Base-by-base conservation (phyloP, 495 filamentous ascomycete species). In the Tuber microsphaerosporum region DNA sequence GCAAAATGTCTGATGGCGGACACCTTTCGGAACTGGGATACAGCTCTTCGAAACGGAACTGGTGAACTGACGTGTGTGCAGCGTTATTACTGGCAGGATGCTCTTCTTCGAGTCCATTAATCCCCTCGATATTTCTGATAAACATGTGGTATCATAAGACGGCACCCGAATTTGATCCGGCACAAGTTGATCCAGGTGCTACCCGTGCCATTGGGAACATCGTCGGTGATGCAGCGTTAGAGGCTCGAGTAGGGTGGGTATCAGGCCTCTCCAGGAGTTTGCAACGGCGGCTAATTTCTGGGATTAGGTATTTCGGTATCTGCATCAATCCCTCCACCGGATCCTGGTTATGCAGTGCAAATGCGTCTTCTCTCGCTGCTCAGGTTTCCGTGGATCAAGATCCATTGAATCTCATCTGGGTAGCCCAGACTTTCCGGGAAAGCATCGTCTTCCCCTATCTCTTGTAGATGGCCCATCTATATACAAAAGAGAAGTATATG, bases 401-500 rank as follows among this genome's bases (percentile, higher is more conserved):
- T 84, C 92, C 92, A 31, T 84, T 93, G 75, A 94, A 94, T 83
- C 85, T 94, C 76, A 90, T 94, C 79, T 93, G 92, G 92, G 86
- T 93, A 42, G 90, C 91, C 3, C 87, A 87, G 76, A 91, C 91
- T 77, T 94, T 93, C 85, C 92, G 92, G 82, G 90, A 93, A 84
- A 90, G 89, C 85, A 91, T 93, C 81, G 91, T 94, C 22, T 94
- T 93, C 81, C 91, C 91, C 39, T 93, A 93, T 81, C 84, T 94
- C 6, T 86, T 94, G 56, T 65, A 34, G 88, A 90, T 82, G 84
- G 89, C 81, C 34, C 43, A 26, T 4, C 56, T 51, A 71, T 51
- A 39, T n/a, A 56, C 45, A 56, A 31, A 56, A 5, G 69, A 26
- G 39, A 26, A 9, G 41, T 19, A 61, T 56, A 22, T 31, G 26